Percentiles rank a stretch among this genome's conserved stretches.
Conservation (phyloP, 176 grass and related monocot genomes). For the Triticum timopheevii region DNA sequence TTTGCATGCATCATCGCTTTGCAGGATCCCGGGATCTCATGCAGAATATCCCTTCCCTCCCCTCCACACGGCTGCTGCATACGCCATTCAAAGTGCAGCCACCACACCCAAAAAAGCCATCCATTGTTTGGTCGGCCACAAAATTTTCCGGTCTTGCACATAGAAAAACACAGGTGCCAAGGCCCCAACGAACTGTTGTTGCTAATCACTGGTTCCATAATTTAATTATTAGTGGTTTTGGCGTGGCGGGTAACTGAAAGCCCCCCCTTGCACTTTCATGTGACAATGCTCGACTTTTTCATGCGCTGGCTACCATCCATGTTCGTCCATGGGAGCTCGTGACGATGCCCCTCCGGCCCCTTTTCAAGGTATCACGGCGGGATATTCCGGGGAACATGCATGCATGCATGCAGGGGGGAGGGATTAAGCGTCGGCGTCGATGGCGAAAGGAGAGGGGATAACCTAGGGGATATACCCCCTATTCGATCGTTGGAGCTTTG, state of each 20-base stretch:
- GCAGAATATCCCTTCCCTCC: conserved; percentile 31
- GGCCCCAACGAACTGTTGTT: background rate
- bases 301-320: background rate
- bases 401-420: background rate
- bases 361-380: conserved; percentile 36
- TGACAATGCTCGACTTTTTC: background rate
- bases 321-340: conserved; percentile 25
- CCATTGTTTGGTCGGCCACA: conserved; percentile 3
- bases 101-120: background rate
- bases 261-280: background rate
- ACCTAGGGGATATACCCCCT: conserved; percentile 30
- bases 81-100: conserved; percentile 40
- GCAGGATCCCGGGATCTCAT: conserved; percentile 32
- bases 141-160: conserved; percentile 3
- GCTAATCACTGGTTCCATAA: background rate
- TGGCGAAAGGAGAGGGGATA: conserved; percentile 24
- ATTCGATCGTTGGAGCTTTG: background rate
- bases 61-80: conserved; percentile 20
- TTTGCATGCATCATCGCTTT: background rate
- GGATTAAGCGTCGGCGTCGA: conserved; percentile 16
- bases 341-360: background rate
- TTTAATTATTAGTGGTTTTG: conserved; percentile 5
- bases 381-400: conserved; percentile 32
- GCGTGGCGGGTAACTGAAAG: background rate
- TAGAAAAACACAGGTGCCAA: no score